phyloP scores from a whole-genome alignment of 768 basidiomycete species.

The Leccinum barrowsii region DNA sequence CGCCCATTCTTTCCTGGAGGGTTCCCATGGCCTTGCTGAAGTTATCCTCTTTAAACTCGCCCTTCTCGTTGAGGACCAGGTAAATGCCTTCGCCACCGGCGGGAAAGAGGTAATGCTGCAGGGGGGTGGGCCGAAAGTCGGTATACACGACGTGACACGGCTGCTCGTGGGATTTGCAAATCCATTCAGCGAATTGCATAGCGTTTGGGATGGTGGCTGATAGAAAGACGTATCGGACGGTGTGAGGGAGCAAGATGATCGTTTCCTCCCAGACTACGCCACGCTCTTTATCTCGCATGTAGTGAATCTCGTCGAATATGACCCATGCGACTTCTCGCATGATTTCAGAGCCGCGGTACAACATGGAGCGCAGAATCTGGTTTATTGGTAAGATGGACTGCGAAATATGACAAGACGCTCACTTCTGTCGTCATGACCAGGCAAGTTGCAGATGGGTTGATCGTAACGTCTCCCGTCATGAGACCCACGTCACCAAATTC shows the following conservation, averaged over 20 bases:
- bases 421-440: slow-evolving; percentile 99
- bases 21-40: slow-evolving; percentile 98
- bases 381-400: neutral
- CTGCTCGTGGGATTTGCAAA: slow-evolving; percentile 94
- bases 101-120: slow-evolving; percentile 98
- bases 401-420: neutral
- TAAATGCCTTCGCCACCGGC: slow-evolving; percentile 96
- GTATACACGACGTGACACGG: slow-evolving; percentile 99
- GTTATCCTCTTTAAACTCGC: slow-evolving; percentile 95
- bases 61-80: slow-evolving; percentile 97
- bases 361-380: slow-evolving; percentile 96
- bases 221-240: slow-evolving; percentile 95
- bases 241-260: slow-evolving; percentile 94
- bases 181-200: slow-evolving; percentile 99
- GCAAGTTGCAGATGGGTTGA: slow-evolving; percentile 95
- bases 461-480: slow-evolving; percentile 99
- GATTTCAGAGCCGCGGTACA: slow-evolving; percentile 97
- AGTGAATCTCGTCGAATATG: slow-evolving; percentile 98
- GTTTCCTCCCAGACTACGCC: slow-evolving; percentile 99
- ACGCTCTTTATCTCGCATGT: slow-evolving; percentile 99
- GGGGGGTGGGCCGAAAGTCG: slow-evolving; percentile 95
- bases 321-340: slow-evolving; percentile 99
- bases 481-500: slow-evolving; percentile 98
- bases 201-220: slow-evolving; percentile 99
- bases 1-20: slow-evolving; percentile 76